Conservation (phyloP, 2,329 filamentous ascomycete genomes). For the Waltergamsia citrina region DNA sequence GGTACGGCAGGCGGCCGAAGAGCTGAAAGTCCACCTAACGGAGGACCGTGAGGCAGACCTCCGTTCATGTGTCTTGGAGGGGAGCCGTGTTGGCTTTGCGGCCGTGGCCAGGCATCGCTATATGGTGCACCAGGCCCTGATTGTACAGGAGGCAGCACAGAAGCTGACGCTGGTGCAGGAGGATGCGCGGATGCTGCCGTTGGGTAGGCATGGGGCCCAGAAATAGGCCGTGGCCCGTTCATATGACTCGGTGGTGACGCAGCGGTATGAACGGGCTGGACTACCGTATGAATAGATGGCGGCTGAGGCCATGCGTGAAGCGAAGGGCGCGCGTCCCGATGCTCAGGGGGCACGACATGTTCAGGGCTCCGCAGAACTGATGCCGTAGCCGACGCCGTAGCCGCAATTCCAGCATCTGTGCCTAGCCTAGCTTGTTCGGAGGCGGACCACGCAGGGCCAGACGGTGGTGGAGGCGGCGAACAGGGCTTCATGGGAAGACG, state of each 20-base stretch:
- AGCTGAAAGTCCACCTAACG: constrained; percentile 29
- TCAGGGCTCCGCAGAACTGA: constrained; percentile 1
- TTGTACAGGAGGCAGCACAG: constrained; percentile 5
- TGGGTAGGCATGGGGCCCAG: not conserved
- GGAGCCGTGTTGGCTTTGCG: constrained; percentile 37
- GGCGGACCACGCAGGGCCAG: not conserved
- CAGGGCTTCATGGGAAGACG: constrained; percentile 1
- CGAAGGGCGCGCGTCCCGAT: not conserved
- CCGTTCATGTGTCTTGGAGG: constrained; percentile 41
- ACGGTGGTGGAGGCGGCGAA: not conserved
- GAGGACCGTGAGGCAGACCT: constrained; percentile 20
- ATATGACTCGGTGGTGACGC: not conserved
- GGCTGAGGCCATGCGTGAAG: constrained; percentile 3
- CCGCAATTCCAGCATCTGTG: not conserved
- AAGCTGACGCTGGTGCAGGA: not conserved
- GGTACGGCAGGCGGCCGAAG: constrained; percentile 40
- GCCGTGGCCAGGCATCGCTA: constrained; percentile 38
- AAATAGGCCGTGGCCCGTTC: not conserved
- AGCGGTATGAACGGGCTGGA: constrained; percentile 1
- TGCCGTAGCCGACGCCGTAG: not conserved
- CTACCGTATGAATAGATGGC: not conserved
- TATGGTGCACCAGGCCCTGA: constrained; percentile 11
- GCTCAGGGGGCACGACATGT: not conserved
- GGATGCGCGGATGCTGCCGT: not conserved
- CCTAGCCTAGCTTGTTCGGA: not conserved